These are phyloP conservation scores for Claviceps pazoutovae DNA, from an alignment of 2,329 filamentous ascomycete genomes.

Conservation along the genomic window DNA sequence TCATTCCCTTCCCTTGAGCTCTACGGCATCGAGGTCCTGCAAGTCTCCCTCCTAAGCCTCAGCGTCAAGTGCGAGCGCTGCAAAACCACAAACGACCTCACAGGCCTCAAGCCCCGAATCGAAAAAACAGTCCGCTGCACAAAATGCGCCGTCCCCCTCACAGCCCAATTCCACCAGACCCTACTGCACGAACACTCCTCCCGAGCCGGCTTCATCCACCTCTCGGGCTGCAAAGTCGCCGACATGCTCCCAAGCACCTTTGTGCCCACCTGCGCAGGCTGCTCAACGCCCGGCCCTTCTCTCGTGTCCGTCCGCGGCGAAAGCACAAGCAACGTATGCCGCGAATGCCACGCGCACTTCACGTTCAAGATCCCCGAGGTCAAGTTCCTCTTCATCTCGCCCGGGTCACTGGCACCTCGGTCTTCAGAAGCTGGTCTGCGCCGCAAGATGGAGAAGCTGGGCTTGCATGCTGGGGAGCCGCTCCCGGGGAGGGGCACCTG, in stretches of 20 bases:
- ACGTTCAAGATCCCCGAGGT: slow-evolving; percentile 66
- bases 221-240: slow-evolving; percentile 57
- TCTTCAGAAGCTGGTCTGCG: slow-evolving; percentile 26
- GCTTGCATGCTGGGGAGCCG: slow-evolving; percentile 41
- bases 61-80: slow-evolving; percentile 68
- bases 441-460: slow-evolving; percentile 38
- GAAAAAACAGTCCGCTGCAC: slow-evolving; percentile 41
- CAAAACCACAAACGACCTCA: slow-evolving; percentile 58
- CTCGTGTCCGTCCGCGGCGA: slow-evolving; percentile 63
- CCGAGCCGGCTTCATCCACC: slow-evolving; percentile 66
- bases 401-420: slow-evolving; percentile 27
- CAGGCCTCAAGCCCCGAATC: slow-evolving; percentile 43
- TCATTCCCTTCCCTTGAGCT: slow-evolving; percentile 69
- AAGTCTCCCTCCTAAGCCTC: slow-evolving; percentile 52
- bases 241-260: slow-evolving; percentile 73
- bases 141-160: slow-evolving; percentile 42
- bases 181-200: slow-evolving; percentile 59
- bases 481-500: slow-evolving; percentile 41
- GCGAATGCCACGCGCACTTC: slow-evolving; percentile 68
- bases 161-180: slow-evolving; percentile 47
- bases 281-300: slow-evolving; percentile 56
- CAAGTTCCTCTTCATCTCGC: slow-evolving; percentile 60
- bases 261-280: slow-evolving; percentile 62
- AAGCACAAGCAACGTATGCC: slow-evolving; percentile 58
- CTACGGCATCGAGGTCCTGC: slow-evolving; percentile 61